Evolutionary conservation across 1,284 basidiomycete species (phyloP).

Genomic region (Irpex rosettiformis): DNA sequence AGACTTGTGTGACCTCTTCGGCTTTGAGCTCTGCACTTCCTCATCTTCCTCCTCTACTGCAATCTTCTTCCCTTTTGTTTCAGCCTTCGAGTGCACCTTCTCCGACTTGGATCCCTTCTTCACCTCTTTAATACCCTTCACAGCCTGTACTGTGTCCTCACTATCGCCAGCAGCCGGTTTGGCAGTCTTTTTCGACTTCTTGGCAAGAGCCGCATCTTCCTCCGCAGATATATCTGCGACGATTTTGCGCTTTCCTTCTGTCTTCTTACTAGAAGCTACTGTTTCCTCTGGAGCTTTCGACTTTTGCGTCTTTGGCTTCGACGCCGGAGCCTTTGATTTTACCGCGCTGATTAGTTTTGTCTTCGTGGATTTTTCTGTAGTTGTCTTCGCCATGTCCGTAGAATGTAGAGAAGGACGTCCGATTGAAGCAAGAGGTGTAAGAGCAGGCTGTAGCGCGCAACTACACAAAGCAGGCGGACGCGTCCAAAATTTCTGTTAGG

Average conservation of each 20-base stretch:
- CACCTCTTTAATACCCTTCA: slow-evolving; percentile 3
- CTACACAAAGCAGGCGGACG: slow-evolving; percentile 4
- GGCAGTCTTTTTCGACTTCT: slow-evolving; percentile 3
- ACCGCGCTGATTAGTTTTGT: background rate
- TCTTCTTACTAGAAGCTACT: slow-evolving; percentile 11
- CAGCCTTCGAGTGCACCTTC: slow-evolving; percentile 8
- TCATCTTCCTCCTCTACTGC: slow-evolving; percentile 4
- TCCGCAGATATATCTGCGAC: slow-evolving; percentile 24
- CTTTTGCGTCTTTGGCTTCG: slow-evolving; percentile 6
- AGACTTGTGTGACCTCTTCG: slow-evolving; percentile 3
- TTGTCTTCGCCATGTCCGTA: slow-evolving; percentile 15
- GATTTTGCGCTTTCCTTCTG: slow-evolving; percentile 17
- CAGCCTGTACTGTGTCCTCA: slow-evolving; percentile 13
- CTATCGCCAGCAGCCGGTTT: slow-evolving; percentile 14
- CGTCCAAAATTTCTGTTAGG: slow-evolving; percentile 12
- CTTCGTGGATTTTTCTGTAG: slow-evolving; percentile 15
- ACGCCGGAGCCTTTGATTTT: slow-evolving; percentile 1
- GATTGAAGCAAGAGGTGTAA: background rate
- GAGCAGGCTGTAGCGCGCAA: too few species aligned
- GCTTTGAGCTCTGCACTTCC: background rate
- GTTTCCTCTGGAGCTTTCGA: slow-evolving; percentile 9
- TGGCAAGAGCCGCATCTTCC: slow-evolving; percentile 1
- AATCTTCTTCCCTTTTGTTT: slow-evolving; percentile 8
- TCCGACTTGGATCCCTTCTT: slow-evolving; percentile 6
- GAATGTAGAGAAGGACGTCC: background rate